These are phyloP conservation scores for Neonothopanus nambi DNA, from an alignment of 1,284 basidiomycete genomes.

Conservation along the genomic window DNA sequence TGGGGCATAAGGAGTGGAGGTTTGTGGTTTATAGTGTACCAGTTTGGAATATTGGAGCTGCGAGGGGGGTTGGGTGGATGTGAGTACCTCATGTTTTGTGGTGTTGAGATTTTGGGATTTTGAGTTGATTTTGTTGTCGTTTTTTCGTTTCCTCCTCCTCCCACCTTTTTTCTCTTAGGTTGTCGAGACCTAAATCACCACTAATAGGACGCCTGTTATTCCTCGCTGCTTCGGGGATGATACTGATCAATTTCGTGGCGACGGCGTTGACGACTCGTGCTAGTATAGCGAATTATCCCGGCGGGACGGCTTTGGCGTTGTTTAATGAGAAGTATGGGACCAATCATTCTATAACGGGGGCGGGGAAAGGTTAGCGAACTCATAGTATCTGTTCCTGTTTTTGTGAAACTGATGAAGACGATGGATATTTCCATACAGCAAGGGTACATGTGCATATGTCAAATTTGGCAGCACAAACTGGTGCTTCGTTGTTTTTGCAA, in stretches of 20 bases:
- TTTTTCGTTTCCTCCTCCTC: not conserved
- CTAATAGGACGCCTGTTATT: conserved; percentile 45
- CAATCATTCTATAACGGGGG: too few species aligned
- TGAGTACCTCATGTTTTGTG: conserved; percentile 43
- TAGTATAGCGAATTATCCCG: conserved; percentile 86
- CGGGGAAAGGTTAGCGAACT: too few species aligned
- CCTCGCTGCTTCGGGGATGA: conserved; percentile 41
- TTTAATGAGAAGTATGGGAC: conserved; percentile 66
- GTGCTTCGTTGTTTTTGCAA: conserved; percentile 88
- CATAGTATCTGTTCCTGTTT: not conserved
- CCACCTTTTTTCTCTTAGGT: conserved; percentile 33
- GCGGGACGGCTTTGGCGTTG: conserved; percentile 70
- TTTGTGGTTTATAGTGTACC: conserved; percentile 92
- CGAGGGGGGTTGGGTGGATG: conserved; percentile 63
- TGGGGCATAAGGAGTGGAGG: conserved; percentile 95
- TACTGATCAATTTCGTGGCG: conserved; percentile 51
- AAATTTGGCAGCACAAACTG: conserved; percentile 87
- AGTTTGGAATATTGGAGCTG: conserved; percentile 78
- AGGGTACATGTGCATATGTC: conserved; percentile 67
- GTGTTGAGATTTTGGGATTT: too few species aligned
- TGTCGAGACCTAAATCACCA: conserved; percentile 45
- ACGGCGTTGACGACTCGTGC: conserved; percentile 57
- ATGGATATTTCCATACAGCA: not conserved
- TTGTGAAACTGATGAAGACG: too few species aligned
- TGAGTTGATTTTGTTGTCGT: too few species aligned